A percentile compares a stretch with the other conserved stretches of the same genome.
Conservation (phyloP, 1,139 yeast species). For the Saccharomyces hybrid region DNA sequence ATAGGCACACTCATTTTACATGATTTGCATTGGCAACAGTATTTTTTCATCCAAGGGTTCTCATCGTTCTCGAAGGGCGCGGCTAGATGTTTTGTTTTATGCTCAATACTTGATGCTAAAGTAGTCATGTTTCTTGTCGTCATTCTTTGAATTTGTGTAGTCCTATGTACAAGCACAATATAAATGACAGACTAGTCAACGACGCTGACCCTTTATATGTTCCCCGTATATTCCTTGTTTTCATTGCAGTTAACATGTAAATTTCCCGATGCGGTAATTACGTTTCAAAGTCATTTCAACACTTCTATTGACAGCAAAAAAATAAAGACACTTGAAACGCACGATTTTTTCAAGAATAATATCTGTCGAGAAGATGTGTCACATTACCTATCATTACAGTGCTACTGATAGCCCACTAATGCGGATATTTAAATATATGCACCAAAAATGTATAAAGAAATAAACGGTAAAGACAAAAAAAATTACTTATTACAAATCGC, state of each 20-base stretch:
- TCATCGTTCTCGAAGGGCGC: neutral
- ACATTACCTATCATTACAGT: neutral
- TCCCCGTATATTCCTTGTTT: constrained; percentile 1
- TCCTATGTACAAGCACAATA: neutral
- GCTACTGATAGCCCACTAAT: neutral
- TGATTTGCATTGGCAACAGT: constrained; percentile 21
- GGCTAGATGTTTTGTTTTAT: neutral
- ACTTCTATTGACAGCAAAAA: neutral
- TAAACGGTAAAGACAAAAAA: neutral
- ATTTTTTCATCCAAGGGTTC: constrained; percentile 4
- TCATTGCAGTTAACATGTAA: constrained; percentile 7
- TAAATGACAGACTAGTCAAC: constrained; percentile 12
- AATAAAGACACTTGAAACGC: neutral
- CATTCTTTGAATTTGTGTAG: neutral
- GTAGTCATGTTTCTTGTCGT: neutral
- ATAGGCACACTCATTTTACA: constrained; percentile 10
- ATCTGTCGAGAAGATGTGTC: neutral
- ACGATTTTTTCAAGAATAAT: neutral
- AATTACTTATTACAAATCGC: neutral
- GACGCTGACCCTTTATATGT: constrained; percentile 4
- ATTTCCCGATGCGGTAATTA: constrained; percentile 16
- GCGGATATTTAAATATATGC: neutral
- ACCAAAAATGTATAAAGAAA: neutral
- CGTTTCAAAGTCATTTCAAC: constrained; percentile 7
- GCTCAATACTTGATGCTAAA: neutral